These are phyloP conservation scores for Cyberlindnera nakhonratchasimensis DNA, from an alignment of 805 yeast genomes.

Conservation along the genomic window DNA sequence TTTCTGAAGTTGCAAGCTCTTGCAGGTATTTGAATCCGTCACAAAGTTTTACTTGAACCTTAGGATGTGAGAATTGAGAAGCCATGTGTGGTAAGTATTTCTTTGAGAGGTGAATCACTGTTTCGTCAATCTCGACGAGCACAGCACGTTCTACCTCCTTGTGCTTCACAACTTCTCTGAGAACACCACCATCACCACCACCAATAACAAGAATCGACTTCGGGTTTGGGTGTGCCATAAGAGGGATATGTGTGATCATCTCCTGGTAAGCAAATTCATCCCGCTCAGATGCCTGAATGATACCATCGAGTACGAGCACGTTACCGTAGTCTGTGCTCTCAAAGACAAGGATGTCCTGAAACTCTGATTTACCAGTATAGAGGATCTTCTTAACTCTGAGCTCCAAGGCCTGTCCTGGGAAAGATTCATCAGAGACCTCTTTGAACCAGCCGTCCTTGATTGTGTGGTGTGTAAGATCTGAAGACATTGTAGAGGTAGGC, in stretches of 20 bases:
- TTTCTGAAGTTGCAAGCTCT: conserved; percentile 33
- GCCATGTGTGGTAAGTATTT: conserved; percentile 80
- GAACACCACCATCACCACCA: conserved; percentile 95
- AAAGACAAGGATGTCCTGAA: conserved; percentile 76
- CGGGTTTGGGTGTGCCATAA: conserved; percentile 75
- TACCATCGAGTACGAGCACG: conserved; percentile 85
- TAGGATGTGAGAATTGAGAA: conserved; percentile 55
- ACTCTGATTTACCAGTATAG: conserved; percentile 63
- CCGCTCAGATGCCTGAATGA: conserved; percentile 84
- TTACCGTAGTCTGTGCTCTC: conserved; percentile 76
- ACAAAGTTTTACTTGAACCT: conserved; percentile 61
- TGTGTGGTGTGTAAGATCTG: conserved; percentile 27
- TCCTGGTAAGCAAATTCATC: conserved; percentile 96
- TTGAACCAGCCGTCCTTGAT: conserved; percentile 74
- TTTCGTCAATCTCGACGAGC: conserved; percentile 85
- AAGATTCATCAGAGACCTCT: conserved; percentile 64
- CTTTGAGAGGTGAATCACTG: conserved; percentile 69
- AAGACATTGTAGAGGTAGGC: conserved; percentile 2
- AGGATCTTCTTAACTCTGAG: conserved; percentile 61
- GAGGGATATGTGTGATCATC: conserved; percentile 79
- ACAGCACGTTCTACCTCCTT: conserved; percentile 59
- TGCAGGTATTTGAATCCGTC: conserved; percentile 83
- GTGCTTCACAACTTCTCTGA: conserved; percentile 83
- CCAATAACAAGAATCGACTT: conserved; percentile 81
- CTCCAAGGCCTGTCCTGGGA: conserved; percentile 85